Conservation (phyloP, 2,329 filamentous ascomycete genomes). For the Fusarium sp. region DNA sequence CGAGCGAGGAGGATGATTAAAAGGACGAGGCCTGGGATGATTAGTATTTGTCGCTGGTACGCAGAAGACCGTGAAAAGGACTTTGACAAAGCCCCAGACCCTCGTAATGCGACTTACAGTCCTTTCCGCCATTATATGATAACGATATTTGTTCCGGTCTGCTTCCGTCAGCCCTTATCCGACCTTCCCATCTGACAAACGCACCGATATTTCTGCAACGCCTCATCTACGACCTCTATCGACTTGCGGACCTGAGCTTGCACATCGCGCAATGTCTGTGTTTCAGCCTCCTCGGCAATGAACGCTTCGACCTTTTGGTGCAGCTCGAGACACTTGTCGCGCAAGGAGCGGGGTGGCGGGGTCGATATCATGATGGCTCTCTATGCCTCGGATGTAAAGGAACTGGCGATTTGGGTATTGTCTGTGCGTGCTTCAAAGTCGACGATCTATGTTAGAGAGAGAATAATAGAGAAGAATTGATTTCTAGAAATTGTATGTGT, state of each 20-base stretch:
- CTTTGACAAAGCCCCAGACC: too few relatives aligned
- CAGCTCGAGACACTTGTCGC: slow-evolving; percentile 61
- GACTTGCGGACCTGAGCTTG: slow-evolving; percentile 80
- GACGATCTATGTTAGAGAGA: background rate
- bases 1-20: slow-evolving; percentile 84
- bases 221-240: slow-evolving; percentile 77
- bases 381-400: slow-evolving; percentile 3
- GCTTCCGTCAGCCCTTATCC: slow-evolving; percentile 14
- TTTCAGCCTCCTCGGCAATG: slow-evolving; percentile 66
- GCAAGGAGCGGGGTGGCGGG: slow-evolving; percentile 42
- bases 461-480: background rate
- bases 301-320: slow-evolving; percentile 71
- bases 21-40: slow-evolving; percentile 73
- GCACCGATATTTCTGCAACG: slow-evolving; percentile 79
- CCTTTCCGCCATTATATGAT: slow-evolving; percentile 98
- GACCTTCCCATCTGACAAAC: background rate
- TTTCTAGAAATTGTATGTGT: slow-evolving; percentile 1
- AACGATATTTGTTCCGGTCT: slow-evolving; percentile 83
- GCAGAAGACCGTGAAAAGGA: fast-evolving
- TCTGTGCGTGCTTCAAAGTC: background rate
- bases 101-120: slow-evolving; percentile 58
- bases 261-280: slow-evolving; percentile 67
- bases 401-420: background rate
- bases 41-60: background rate
- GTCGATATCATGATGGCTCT: slow-evolving; percentile 30